phyloP scores from a whole-genome alignment of 306 rosid species.

The Sesbania bispinosa region DNA sequence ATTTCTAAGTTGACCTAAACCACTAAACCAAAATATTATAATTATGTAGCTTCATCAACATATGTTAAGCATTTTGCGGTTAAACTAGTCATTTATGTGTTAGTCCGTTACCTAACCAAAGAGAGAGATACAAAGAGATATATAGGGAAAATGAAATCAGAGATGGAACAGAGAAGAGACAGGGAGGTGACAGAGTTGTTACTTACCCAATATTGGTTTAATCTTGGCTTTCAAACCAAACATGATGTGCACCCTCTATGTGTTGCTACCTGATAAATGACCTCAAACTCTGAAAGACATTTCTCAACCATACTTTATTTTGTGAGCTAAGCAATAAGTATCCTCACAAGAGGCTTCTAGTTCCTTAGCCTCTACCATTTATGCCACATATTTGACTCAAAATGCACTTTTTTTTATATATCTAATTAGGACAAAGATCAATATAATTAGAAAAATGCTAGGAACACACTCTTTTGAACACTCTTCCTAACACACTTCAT shows the following conservation, averaged over 20 bases:
- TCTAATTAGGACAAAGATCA: not conserved
- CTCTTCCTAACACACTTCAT: too few relatives aligned
- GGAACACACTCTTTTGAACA: too few relatives aligned
- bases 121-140: not conserved
- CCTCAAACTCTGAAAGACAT: slow-evolving; percentile 69
- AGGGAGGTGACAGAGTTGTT: slow-evolving; percentile 23
- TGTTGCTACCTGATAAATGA: slow-evolving; percentile 36
- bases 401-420: not conserved
- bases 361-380: slow-evolving; percentile 11
- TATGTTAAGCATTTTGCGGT: not conserved
- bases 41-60: not conserved
- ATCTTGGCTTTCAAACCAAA: slow-evolving; percentile 56
- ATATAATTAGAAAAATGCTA: not conserved
- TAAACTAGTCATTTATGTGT: not conserved
- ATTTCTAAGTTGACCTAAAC: slow-evolving; percentile 31
- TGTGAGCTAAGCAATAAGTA: slow-evolving; percentile 49
- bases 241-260: slow-evolving; percentile 37
- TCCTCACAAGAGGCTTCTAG: not conserved
- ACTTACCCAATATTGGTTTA: slow-evolving; percentile 52
- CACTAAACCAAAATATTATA: slow-evolving; percentile 1
- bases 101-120: slow-evolving; percentile 24
- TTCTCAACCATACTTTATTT: slow-evolving; percentile 53
- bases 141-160: not conserved
- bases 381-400: not conserved
- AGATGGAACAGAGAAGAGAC: not conserved